Percentiles rank a stretch among this genome's conserved stretches.
Conservation (phyloP, 2,329 filamentous ascomycete genomes). For the Stagonosporopsis tanaceti region DNA sequence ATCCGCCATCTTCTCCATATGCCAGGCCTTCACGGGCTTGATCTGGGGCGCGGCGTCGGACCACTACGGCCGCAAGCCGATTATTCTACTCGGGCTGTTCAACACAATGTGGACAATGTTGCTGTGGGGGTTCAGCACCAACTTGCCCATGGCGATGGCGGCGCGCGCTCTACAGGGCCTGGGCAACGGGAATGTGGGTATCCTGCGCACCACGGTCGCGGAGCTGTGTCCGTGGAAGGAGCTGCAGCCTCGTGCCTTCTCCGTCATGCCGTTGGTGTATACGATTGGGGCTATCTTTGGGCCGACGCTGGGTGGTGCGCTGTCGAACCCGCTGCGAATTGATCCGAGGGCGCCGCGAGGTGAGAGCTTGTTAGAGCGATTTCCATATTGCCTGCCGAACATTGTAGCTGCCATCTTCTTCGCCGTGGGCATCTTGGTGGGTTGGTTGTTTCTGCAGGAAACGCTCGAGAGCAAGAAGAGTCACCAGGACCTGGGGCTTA, state of each 20-base stretch:
- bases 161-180: slow-evolving; percentile 81
- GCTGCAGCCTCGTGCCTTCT: slow-evolving; percentile 88
- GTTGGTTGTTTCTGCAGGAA: slow-evolving; percentile 84
- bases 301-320: slow-evolving; percentile 82
- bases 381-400: slow-evolving; percentile 87
- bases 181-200: slow-evolving; percentile 85
- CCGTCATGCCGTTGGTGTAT: slow-evolving; percentile 92
- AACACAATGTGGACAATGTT: slow-evolving; percentile 84
- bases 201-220: slow-evolving; percentile 89
- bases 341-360: slow-evolving; percentile 71
- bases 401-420: slow-evolving; percentile 80
- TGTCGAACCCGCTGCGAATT: slow-evolving; percentile 81
- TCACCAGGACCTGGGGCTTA: slow-evolving; percentile 75
- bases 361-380: slow-evolving; percentile 74
- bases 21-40: slow-evolving; percentile 82
- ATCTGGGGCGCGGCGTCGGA: slow-evolving; percentile 88
- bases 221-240: slow-evolving; percentile 89
- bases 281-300: slow-evolving; percentile 87
- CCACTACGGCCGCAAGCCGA: slow-evolving; percentile 82
- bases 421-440: slow-evolving; percentile 75
- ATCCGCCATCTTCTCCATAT: slow-evolving; percentile 80
- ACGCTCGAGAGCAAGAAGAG: slow-evolving; percentile 77
- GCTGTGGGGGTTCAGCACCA: slow-evolving; percentile 83
- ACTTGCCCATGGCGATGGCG: slow-evolving; percentile 78
- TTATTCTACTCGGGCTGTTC: slow-evolving; percentile 75